Conservation (phyloP, 1,284 basidiomycete genomes). For the Boletus holoroseus region DNA sequence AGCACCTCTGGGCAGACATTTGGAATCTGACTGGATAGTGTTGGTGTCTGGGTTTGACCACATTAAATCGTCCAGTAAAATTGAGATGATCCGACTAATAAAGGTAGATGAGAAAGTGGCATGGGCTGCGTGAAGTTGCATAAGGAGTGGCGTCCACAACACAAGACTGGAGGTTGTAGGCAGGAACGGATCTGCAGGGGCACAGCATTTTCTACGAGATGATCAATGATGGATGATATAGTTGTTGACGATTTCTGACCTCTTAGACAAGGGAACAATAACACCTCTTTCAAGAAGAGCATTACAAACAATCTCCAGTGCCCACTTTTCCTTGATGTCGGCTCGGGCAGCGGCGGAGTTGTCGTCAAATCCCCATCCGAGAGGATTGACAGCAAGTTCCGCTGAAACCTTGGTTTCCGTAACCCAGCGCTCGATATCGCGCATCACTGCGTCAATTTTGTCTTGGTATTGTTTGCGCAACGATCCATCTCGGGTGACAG, state of each 20-base stretch:
- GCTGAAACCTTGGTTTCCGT: slow-evolving; percentile 62
- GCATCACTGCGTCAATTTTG: slow-evolving; percentile 45
- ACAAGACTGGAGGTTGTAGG: slow-evolving; percentile 52
- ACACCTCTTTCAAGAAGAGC: slow-evolving; percentile 56
- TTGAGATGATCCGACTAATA: slow-evolving; percentile 44
- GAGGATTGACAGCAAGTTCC: slow-evolving; percentile 41
- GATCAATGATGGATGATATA: slow-evolving; percentile 8
- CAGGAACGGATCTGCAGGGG: slow-evolving; percentile 40
- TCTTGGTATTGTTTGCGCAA: slow-evolving; percentile 47
- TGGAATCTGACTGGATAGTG: slow-evolving; percentile 13
- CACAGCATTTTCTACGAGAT: slow-evolving; percentile 53
- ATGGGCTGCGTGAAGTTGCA: slow-evolving; percentile 55
- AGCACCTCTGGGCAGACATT: slow-evolving; percentile 22
- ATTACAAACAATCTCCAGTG: slow-evolving; percentile 64
- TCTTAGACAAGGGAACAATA: slow-evolving; percentile 75
- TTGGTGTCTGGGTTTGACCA: slow-evolving; percentile 2
- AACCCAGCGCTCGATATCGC: slow-evolving; percentile 68
- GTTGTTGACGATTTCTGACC: slow-evolving; percentile 43
- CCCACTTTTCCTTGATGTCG: slow-evolving; percentile 55
- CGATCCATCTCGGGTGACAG: slow-evolving; percentile 55
- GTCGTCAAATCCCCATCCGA: slow-evolving; percentile 43
- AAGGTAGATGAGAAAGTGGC: slow-evolving; percentile 50
- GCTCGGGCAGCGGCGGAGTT: slow-evolving; percentile 33
- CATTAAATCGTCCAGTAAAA: slow-evolving; percentile 33
- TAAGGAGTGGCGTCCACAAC: slow-evolving; percentile 70